Evolutionary conservation across 2,329 filamentous ascomycete genomes (phyloP), one percentile per base, ranked within the genome.

Genomic region (Penicillium sp.): DNA sequence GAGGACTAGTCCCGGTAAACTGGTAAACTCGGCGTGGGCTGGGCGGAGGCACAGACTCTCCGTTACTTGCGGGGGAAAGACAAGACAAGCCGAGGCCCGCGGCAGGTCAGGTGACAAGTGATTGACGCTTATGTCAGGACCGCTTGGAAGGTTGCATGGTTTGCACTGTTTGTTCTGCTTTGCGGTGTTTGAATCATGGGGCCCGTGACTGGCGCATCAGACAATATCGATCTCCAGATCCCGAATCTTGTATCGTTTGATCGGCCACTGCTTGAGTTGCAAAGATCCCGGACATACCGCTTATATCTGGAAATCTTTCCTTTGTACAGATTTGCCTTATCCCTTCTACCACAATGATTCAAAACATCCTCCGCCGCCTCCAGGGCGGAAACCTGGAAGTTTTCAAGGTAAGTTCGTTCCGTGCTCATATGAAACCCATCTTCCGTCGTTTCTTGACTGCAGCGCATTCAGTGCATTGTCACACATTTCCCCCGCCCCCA

Each of bases 381-480:
- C 91, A 87, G 55, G 92, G 93, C 56, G 86, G 93, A 30, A 97
- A 97, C 77, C 86, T 98, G 61, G 94, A 98, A 82, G 87, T 97
- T 67, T 93, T 96, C 85, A 98, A 97, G 82, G 94, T 95, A 80
- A 59, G 77, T 52, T 52, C 25, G 77, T 52, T 52, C 37, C 25
- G 25, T 33, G 52, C 28, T 14, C 46, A n/a, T 43, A 35, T 48
- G 45, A 11, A 43, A 28, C 16, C 19, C 26, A 37, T 25, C 4
- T 3, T 26, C 5, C 8, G 30, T 37, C n/a, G 19, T 52, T 1
- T 16, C 48, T 13, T 14, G 30, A 35, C 3, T 52, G n/a, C 10
- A n/a, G 4, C 11, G 13, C 16, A 4, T 45, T 42, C 16, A 19
- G n/a, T 43, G 7, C 22, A 43, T 43, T 7, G 7, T 19, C 16